These are phyloP conservation scores for Austropuccinia psidii DNA, from an alignment of 1,284 basidiomycete species.

Conservation along the genomic window DNA sequence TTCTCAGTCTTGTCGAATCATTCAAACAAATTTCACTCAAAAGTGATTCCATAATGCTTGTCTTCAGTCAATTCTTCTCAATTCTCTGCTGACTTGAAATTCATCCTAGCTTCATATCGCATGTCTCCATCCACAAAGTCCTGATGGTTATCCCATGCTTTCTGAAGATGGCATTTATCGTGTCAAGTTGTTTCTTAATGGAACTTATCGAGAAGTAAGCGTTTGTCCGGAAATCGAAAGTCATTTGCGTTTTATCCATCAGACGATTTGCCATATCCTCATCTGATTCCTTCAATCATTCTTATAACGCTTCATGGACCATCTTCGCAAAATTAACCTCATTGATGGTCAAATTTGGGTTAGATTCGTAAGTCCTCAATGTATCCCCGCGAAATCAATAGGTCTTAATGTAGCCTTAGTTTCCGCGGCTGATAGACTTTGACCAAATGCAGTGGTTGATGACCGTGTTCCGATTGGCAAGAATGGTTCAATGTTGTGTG, in stretches of 20 bases:
- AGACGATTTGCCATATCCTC: too few species aligned
- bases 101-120: slow-evolving; percentile 1
- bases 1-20: slow-evolving; percentile 27
- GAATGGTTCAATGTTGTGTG: slow-evolving; percentile 3
- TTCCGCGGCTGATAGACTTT: neutral
- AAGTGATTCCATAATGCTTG: neutral
- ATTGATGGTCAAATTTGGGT: too few species aligned
- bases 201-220: slow-evolving; percentile 18
- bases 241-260: too few species aligned
- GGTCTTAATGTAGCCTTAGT: neutral
- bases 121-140: slow-evolving; percentile 27
- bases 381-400: too few species aligned
- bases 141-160: neutral
- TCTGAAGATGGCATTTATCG: slow-evolving; percentile 20
- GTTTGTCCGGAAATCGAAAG: too few species aligned
- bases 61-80: neutral
- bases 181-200: slow-evolving; percentile 27
- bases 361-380: too few species aligned
- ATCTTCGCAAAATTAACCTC: too few species aligned
- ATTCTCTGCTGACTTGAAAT: neutral
- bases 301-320: too few species aligned
- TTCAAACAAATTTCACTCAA: slow-evolving; percentile 11
- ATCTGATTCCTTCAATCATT: too few species aligned
- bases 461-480: slow-evolving; percentile 14
- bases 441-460: slow-evolving; percentile 19